These are phyloP conservation scores for Fusarium pseudoanthophilum DNA, from an alignment of 2,329 filamentous ascomycete species.

Conservation along the genomic window DNA sequence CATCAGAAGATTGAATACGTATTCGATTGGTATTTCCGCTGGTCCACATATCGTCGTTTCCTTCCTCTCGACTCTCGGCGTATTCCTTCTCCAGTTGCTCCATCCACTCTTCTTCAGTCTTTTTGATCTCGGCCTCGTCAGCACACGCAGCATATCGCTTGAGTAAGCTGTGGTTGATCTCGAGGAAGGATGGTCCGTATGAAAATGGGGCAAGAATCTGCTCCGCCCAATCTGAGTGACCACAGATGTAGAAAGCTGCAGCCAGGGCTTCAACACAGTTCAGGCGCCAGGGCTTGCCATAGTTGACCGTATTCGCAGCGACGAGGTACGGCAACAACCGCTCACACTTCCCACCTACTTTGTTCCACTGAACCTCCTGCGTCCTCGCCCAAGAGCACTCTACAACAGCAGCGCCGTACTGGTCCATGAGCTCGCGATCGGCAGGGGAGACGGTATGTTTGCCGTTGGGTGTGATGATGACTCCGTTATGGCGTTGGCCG, in stretches of 20 bases:
- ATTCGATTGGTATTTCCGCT: constrained; percentile 86
- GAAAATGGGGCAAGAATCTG: constrained; percentile 85
- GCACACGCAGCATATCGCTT: constrained; percentile 86
- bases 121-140: constrained; percentile 84
- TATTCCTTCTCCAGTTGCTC: constrained; percentile 91
- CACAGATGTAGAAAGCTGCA: constrained; percentile 92
- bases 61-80: constrained; percentile 77
- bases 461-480: constrained; percentile 95
- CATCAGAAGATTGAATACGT: constrained; percentile 62
- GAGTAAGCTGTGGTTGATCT: constrained; percentile 87
- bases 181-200: constrained; percentile 87
- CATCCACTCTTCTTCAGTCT: constrained; percentile 87
- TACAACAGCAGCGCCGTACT: constrained; percentile 92
- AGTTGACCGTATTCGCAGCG: constrained; percentile 96
- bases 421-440: constrained; percentile 82
- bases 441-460: constrained; percentile 86
- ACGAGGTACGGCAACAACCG: constrained; percentile 92
- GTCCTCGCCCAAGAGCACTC: constrained; percentile 97
- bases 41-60: constrained; percentile 85
- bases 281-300: constrained; percentile 92
- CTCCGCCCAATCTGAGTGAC: constrained; percentile 89
- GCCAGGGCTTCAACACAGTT: constrained; percentile 97
- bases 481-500: constrained; percentile 89
- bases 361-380: constrained; percentile 87
- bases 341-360: constrained; percentile 94